Conservation (phyloP, 192 early-diverging fungal genomes). For the Rhizoclosmatium sp. region DNA sequence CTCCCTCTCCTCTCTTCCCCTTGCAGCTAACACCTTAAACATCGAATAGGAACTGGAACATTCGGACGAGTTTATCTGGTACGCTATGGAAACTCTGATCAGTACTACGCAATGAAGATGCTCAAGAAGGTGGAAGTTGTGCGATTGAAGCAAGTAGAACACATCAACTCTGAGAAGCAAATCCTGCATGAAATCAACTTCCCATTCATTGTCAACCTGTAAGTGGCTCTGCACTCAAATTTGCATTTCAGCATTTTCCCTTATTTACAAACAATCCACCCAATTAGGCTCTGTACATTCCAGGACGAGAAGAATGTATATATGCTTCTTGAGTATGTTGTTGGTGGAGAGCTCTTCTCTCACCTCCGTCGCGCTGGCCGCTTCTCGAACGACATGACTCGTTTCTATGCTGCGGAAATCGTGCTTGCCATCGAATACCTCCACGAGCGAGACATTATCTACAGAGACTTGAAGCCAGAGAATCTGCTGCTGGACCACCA, state of each 20-base stretch:
- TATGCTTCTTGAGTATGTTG: constrained; percentile 96
- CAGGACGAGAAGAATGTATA: constrained; percentile 94
- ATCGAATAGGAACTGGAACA: constrained; percentile 85
- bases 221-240: constrained; percentile 3
- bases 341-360: constrained; percentile 96
- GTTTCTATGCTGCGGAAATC: constrained; percentile 96
- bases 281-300: constrained; percentile 85
- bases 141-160: constrained; percentile 64
- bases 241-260: background rate
- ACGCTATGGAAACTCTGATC: constrained; percentile 76
- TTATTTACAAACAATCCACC: background rate
- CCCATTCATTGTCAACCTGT: constrained; percentile 66
- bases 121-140: constrained; percentile 65
- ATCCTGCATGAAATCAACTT: constrained; percentile 57
- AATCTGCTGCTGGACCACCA: constrained; percentile 77
- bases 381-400: constrained; percentile 94
- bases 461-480: constrained; percentile 97
- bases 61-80: constrained; percentile 95
- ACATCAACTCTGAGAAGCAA: constrained; percentile 66
- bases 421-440: constrained; percentile 95
- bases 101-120: constrained; percentile 82
- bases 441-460: constrained; percentile 93
- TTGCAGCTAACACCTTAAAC: background rate
- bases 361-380: constrained; percentile 90
- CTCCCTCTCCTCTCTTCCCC: background rate